Base-by-base conservation (phyloP, 176 grass and related monocot species). In the Zoysia pacifica region DNA sequence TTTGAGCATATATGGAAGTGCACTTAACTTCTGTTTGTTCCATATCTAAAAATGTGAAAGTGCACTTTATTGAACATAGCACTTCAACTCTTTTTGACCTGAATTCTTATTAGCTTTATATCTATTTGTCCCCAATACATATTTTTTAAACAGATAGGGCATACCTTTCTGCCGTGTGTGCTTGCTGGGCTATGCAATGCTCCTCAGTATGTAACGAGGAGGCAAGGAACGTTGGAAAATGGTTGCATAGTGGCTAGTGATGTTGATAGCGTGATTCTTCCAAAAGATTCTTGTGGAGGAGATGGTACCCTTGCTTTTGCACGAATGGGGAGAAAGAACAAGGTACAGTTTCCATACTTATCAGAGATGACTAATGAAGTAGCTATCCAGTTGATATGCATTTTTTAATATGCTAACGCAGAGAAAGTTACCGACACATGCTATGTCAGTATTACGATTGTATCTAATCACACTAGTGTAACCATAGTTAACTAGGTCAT, bases 111-210 rank as follows among this genome's bases (percentile, higher is more conserved):
- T 11, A 36, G n/a, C 61, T 51, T 61, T 70, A 41, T 72, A 15
- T 55, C 7, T 71, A 74, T 11, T 46, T 16, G 48, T 53, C 38
- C 65, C 41, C n/a, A 16, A 70, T 51, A 59, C 83, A 10, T 58
- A 1, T 74, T 62, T 65, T 71, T 81, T 3, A 12, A 79, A 81
- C 83, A 98, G 92, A 91, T 98, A 85, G 95, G 95, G 50, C 87
- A 94, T 86, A 98, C 95, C 35, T 98, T 95, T 86, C 84, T 98
- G 47, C 92, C 96, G 7, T 98, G 92, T 80, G 90, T 95, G 69
- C 90, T 98, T 2, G 88, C 90, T 2, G 96, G 96, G 64, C 84
- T 94, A 92, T 94, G 90, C 73, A 87, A 53, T 63, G 92, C 95
- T 62, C 92, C 92, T 72, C 92, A 86, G 68, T 98, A 98, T 93